Base-by-base conservation (phyloP, 2,329 filamentous ascomycete species). In the Teratosphaeria nubilosa region DNA sequence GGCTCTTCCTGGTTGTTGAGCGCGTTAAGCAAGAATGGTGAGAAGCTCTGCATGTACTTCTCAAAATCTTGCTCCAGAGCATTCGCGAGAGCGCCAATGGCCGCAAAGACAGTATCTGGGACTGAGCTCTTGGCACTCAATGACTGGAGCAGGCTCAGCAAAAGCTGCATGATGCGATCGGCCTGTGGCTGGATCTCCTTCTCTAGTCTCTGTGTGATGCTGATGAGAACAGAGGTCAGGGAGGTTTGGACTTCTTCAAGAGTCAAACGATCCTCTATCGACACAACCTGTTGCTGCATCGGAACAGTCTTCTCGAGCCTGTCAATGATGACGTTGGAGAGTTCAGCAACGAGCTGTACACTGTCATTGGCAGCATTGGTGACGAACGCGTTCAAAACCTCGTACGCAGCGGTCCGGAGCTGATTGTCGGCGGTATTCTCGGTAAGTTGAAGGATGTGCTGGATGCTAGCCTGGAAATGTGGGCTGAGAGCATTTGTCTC, bases 171-270 rank as follows among this genome's bases (percentile, higher is more conserved):
- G 74, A 97, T 95, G 63, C 87, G 86, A 73, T 99, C 91, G 58
- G 91, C 88, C 72, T 92, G 90, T 16, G 92, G 91, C 62, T 85
- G 83, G 65, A 99, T 89, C 72, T 97, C 92, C 72, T 86, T 86
- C 75, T 97, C 94, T 27, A 99, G 81, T 59, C 94, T 87, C 73
- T 90, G 86, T 61, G 97, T 86, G 70, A 97, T 96, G 54, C 90
- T 86, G 76, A 96, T 86, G 54, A 97, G 80, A 48, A 97, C 94
- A 56, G 90, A 95, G 73, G 86, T 87, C 69, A 99, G 81, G 73
- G 91, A 96, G 55, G 91, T 96, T 78, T 97, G 94, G 83, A 99
- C 95, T 75, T 99, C 94, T 72, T 97, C 91, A 3, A 99, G 82
- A 5, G 89, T 95, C 64, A 97, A 90, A 74, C 87, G 92, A 76